Conservation (phyloP, 495 filamentous ascomycete genomes). For the Penicillium paradoxum region DNA sequence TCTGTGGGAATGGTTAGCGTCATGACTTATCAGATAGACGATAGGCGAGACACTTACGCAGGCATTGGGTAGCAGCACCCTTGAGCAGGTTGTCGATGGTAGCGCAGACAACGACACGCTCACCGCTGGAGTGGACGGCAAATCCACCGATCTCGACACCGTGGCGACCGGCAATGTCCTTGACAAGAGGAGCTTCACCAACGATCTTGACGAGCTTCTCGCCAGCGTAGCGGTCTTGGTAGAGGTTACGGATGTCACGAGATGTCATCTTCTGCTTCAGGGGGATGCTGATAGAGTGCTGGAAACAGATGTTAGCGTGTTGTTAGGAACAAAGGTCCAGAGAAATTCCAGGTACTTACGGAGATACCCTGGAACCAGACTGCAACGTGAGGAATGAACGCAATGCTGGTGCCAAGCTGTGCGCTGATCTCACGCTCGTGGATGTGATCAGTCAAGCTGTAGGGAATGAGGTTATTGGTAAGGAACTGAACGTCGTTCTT, state of each 20-base stretch:
- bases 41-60: slow-evolving; percentile 61
- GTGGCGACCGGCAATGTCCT: slow-evolving; percentile 83
- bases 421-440: slow-evolving; percentile 86
- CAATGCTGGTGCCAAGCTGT: slow-evolving; percentile 72
- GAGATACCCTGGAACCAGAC: slow-evolving; percentile 97
- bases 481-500: slow-evolving; percentile 94
- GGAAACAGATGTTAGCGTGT: slow-evolving; percentile 13
- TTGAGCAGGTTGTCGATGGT: slow-evolving; percentile 99
- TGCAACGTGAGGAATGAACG: slow-evolving; percentile 93
- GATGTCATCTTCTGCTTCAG: slow-evolving; percentile 77
- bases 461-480: slow-evolving; percentile 85
- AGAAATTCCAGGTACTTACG: slow-evolving; percentile 24
- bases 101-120: slow-evolving; percentile 87
- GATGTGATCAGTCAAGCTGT: slow-evolving; percentile 91
- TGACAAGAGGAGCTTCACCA: slow-evolving; percentile 84
- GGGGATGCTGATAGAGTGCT: slow-evolving; percentile 86
- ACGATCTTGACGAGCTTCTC: slow-evolving; percentile 90
- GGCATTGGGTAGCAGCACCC: slow-evolving; percentile 92
- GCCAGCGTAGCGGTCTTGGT: slow-evolving; percentile 92
- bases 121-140: slow-evolving; percentile 80
- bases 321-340: not conserved
- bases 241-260: slow-evolving; percentile 89
- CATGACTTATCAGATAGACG: not conserved
- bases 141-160: slow-evolving; percentile 95
- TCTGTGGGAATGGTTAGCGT: slow-evolving; percentile 44